Evolutionary conservation across 208 protist genomes (phyloP), one percentile per base, ranked within the genome.

Genomic region (Leishmania turanica): DNA sequence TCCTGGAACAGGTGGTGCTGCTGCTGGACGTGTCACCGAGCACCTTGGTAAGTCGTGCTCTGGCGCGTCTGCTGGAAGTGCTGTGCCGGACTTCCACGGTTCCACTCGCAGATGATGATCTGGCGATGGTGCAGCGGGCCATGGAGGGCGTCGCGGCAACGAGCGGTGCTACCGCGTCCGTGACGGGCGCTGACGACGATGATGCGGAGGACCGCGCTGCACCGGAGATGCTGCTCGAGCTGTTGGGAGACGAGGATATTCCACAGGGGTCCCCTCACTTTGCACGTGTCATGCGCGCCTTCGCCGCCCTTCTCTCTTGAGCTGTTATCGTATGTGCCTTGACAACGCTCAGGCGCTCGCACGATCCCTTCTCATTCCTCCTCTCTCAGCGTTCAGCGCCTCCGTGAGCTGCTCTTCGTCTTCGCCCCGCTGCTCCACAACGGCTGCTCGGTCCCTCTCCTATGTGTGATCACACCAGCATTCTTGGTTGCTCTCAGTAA

Each of bases 1-100:
- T 96, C 62, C 77, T 87, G 17, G 91, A 96, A 73, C 82, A 88
- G 34, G 45, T 96, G 19, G 90, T 94, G 5, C 73, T 96, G 71
- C 62, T 96, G n/a, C 75, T 95, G 15, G 93, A 97, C 66, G 88
- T 97, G 5, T 91, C 89, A 6, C 88, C 89, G 17, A 90, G 79
- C 78, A 1, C 11, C 1, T 68, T 95, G 40, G 85, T 80, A 15
- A 86, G 82, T 37, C 37, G 78, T 0, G 64, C 69, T 13, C 5
- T 97, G 31, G 70, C 66, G 1, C 72, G 72, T 2, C 76, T 93
- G 8, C 75, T 95, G 11, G 31, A 80, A 1, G 60, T 74, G 27
- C 53, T 81, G 34, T 47, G 45, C 37, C 17, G 1, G 4, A 66
- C 54, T 19, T 40, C 62, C 3, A 15, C 77, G 0, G 42, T 24